Evolutionary conservation across 257 asterid species (phyloP).

Genomic region (Apocynum venetum): DNA sequence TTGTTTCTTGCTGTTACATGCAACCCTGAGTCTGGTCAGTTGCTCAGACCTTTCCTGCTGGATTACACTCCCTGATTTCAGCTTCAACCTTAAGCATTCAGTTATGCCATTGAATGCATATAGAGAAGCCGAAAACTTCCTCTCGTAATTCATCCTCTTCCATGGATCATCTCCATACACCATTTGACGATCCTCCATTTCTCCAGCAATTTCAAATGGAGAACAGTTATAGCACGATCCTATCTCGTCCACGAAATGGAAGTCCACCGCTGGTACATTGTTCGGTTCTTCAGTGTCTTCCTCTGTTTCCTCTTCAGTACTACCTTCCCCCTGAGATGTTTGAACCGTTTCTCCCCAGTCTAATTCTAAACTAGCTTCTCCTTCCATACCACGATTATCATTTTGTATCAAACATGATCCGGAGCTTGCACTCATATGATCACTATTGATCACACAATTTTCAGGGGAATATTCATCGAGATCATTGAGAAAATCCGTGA

Average conservation of each 20-base stretch:
- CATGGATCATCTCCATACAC: slow-evolving; percentile 32
- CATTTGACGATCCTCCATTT: slow-evolving; percentile 27
- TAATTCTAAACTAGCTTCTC: slow-evolving; percentile 19
- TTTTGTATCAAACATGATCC: slow-evolving; percentile 19
- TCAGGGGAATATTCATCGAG: slow-evolving; percentile 36
- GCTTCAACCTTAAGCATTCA: slow-evolving; percentile 62
- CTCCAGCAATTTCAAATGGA: slow-evolving; percentile 63
- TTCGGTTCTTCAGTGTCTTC: slow-evolving; percentile 21
- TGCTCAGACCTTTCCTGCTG: slow-evolving; percentile 12
- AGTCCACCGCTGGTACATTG: slow-evolving; percentile 35
- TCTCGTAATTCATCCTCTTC: slow-evolving; percentile 74
- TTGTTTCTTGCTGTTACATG: slow-evolving; percentile 2
- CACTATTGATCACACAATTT: slow-evolving; percentile 7
- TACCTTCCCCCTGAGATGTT: slow-evolving; percentile 13
- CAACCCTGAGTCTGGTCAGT: slow-evolving; percentile 1
- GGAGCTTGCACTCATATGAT: not conserved
- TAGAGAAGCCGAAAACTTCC: slow-evolving; percentile 69
- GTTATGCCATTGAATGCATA: slow-evolving; percentile 75
- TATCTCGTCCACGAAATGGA: slow-evolving; percentile 63
- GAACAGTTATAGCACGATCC: slow-evolving; percentile 48
- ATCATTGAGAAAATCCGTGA: slow-evolving; percentile 56
- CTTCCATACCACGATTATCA: slow-evolving; percentile 3
- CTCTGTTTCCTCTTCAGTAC: slow-evolving; percentile 21
- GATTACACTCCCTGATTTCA: slow-evolving; percentile 23
- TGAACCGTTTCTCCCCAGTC: slow-evolving; percentile 23